Conservation (phyloP, 2,329 filamentous ascomycete species). For the Beauveria australis region DNA sequence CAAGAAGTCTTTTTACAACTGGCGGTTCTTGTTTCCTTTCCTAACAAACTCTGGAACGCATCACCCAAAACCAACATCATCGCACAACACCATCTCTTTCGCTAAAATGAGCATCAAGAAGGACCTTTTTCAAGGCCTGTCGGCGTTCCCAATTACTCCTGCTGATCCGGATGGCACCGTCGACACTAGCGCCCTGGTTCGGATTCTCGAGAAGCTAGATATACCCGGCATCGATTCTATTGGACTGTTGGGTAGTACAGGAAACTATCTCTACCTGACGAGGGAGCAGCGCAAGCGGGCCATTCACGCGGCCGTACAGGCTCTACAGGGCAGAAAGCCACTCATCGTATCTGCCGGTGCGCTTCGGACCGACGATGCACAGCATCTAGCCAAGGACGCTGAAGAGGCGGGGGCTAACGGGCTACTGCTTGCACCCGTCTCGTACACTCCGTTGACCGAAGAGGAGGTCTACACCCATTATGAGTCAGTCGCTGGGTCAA, state of each 20-base stretch:
- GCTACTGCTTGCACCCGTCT: not conserved
- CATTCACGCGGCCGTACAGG: not conserved
- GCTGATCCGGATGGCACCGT: not conserved
- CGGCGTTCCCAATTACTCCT: not conserved
- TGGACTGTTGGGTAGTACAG: not conserved
- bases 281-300: not conserved
- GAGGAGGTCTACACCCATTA: not conserved
- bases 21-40: not conserved
- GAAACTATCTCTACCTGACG: not conserved
- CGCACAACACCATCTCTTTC: not conserved
- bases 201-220: not conserved
- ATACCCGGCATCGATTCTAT: not conserved
- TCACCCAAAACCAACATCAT: not conserved
- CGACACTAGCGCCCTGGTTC: not conserved
- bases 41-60: not conserved
- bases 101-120: conserved; percentile 1
- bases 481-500: not conserved
- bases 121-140: not conserved
- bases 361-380: not conserved
- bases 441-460: not conserved
- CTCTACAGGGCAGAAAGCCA: not conserved
- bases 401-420: not conserved
- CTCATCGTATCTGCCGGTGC: not conserved
- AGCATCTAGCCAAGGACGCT: not conserved
- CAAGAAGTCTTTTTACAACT: not conserved